Evolutionary conservation across 257 asterid species (phyloP).

Genomic region (Solanum raphanifolium): DNA sequence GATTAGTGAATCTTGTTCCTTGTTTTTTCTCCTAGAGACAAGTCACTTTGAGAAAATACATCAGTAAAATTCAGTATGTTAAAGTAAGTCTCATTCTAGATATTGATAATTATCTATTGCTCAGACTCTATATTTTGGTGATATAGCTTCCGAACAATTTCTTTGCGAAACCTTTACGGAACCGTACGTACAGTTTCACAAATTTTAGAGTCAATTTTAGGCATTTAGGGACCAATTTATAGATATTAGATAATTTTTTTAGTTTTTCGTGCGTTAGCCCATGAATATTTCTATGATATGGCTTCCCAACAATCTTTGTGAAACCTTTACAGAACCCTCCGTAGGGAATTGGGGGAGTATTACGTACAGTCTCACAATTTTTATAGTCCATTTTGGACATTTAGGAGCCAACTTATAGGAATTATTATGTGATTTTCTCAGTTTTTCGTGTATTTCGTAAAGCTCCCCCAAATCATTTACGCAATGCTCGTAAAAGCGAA

Average conservation of each 20-base stretch:
- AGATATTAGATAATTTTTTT: not conserved
- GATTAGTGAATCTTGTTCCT: not conserved
- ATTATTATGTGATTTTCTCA: rapidly evolving
- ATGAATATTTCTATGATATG: not conserved
- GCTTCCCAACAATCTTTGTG: rapidly evolving
- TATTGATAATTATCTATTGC: not conserved
- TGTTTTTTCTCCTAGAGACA: not conserved
- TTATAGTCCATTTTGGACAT: not conserved
- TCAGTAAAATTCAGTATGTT: not conserved
- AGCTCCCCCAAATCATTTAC: not conserved
- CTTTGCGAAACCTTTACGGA: no score
- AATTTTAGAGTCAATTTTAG: not conserved
- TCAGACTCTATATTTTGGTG: not conserved
- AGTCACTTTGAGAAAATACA: not conserved
- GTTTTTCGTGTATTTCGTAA: not conserved
- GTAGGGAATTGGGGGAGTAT: not conserved
- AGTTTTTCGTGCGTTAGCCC: no score
- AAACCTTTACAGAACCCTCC: not conserved
- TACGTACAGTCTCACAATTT: not conserved
- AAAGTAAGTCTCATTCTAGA: not conserved
- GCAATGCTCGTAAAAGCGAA: no score
- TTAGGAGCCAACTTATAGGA: rapidly evolving
- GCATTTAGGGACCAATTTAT: not conserved
- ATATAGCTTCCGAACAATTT: not conserved
- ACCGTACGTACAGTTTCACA: not conserved